phyloP scores from a whole-genome alignment of 306 rosid genomes.

The Senna tora region DNA sequence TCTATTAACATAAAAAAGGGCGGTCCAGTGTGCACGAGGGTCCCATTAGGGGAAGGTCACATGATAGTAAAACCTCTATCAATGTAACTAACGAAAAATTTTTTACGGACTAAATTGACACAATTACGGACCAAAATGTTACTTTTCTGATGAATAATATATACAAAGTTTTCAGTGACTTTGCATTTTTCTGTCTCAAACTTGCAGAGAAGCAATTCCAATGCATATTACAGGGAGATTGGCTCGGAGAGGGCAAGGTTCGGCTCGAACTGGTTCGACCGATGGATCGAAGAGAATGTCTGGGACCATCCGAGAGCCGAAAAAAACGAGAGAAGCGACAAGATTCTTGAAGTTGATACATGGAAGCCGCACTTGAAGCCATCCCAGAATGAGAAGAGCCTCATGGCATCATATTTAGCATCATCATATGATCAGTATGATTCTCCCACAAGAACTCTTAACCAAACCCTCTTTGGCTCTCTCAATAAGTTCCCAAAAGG shows the following conservation, averaged over 20 bases:
- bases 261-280: slow-evolving; percentile 67
- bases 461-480: slow-evolving; percentile 47
- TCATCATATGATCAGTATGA: too few relatives aligned
- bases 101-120: too few relatives aligned
- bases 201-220: slow-evolving; percentile 84
- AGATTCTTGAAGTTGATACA: slow-evolving; percentile 94
- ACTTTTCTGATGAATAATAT: too few relatives aligned
- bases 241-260: slow-evolving; percentile 47
- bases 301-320: slow-evolving; percentile 46
- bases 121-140: not conserved
- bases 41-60: too few relatives aligned
- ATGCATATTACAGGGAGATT: slow-evolving; percentile 62
- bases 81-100: too few relatives aligned
- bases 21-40: too few relatives aligned
- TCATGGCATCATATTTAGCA: too few relatives aligned
- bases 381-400: slow-evolving; percentile 44
- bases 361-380: slow-evolving; percentile 79
- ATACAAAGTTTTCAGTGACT: too few relatives aligned
- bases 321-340: slow-evolving; percentile 72
- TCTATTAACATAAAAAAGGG: too few relatives aligned
- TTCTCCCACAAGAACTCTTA: slow-evolving; percentile 56
- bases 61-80: too few relatives aligned
- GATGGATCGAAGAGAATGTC: slow-evolving; percentile 79
- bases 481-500: slow-evolving; percentile 45
- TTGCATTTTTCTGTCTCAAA: slow-evolving; percentile 8